Percentiles rank a stretch among this genome's conserved stretches.
Conservation (phyloP, 1,139 yeast species). For the Spathaspora sp. region DNA sequence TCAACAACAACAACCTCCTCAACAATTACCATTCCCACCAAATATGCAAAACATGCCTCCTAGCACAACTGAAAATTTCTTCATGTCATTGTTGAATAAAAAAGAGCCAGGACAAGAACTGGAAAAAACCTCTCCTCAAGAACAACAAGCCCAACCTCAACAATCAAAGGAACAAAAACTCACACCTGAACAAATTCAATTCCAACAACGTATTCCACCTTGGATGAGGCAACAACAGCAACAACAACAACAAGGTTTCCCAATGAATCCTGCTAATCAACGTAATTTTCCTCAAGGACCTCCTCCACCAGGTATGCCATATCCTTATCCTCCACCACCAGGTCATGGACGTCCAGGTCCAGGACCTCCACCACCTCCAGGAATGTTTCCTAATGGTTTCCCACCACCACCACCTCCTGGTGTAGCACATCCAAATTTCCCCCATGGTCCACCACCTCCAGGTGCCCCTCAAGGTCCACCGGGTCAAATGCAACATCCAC, state of each 20-base stretch:
- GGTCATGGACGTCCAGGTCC: conserved; percentile 6
- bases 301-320: conserved; percentile 7
- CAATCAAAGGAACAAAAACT: conserved; percentile 16
- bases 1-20: conserved; percentile 7
- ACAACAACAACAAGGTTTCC: conserved; percentile 8
- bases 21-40: conserved; percentile 10
- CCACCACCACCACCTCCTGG: conserved; percentile 17
- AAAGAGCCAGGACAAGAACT: conserved; percentile 13
- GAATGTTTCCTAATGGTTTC: conserved; percentile 17
- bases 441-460: conserved; percentile 24
- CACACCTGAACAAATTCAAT: conserved; percentile 4
- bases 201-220: conserved; percentile 20
- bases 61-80: conserved; percentile 46
- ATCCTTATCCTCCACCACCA: conserved; percentile 14
- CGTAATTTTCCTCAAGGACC: conserved; percentile 5
- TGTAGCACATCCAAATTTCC: conserved; percentile 14
- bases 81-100: conserved; percentile 51
- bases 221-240: conserved; percentile 24
- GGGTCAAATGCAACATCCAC: conserved; percentile 25
- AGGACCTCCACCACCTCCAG: conserved; percentile 15
- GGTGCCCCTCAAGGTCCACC: conserved; percentile 28
- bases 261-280: conserved; percentile 3
- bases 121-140: conserved; percentile 14
- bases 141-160: conserved; percentile 13
- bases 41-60: conserved; percentile 9